Percentiles rank a stretch among this genome's conserved stretches.
Evolutionary conservation across 768 basidiomycete genomes (phyloP).

Genomic region (Serendipita indica): DNA sequence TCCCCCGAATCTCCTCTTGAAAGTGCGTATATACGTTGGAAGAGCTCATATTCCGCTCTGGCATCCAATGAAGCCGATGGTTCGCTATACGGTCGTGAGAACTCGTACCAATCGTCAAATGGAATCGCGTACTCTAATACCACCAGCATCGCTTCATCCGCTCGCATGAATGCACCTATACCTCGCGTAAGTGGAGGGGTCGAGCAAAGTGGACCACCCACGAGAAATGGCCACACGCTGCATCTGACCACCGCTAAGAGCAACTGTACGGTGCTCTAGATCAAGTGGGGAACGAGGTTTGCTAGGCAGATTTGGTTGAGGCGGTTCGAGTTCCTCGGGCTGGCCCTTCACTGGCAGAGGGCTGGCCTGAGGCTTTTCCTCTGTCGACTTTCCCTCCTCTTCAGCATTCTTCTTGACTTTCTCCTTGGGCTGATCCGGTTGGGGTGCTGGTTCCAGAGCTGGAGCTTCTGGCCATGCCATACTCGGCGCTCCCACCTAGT

Average conservation of each 20-base stretch:
- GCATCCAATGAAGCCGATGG: constrained; percentile 22
- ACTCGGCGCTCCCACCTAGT: background rate
- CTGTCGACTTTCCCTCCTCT: background rate
- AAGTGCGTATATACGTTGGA: constrained; percentile 20
- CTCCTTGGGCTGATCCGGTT: background rate
- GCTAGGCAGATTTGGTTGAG: no score
- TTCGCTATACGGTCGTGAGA: constrained; percentile 15
- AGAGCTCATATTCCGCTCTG: constrained; percentile 18
- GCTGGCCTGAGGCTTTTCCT: no score
- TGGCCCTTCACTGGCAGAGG: no score
- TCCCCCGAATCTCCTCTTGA: constrained; percentile 11
- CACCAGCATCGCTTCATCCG: constrained; percentile 53
- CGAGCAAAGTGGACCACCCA: background rate
- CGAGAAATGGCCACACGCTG: constrained; percentile 75
- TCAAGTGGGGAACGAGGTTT: background rate
- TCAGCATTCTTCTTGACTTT: background rate
- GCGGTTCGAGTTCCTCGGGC: no score
- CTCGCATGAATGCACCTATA: constrained; percentile 58
- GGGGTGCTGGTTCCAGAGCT: background rate
- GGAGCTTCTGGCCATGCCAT: background rate
- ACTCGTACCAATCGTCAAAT: background rate
- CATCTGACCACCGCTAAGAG: constrained; percentile 37
- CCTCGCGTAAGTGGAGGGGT: background rate
- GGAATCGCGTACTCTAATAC: constrained; percentile 61
- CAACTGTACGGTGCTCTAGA: background rate